Evolutionary conservation across 176 grass and related monocot species (phyloP).

Genomic region (Microstegium vimineum): DNA sequence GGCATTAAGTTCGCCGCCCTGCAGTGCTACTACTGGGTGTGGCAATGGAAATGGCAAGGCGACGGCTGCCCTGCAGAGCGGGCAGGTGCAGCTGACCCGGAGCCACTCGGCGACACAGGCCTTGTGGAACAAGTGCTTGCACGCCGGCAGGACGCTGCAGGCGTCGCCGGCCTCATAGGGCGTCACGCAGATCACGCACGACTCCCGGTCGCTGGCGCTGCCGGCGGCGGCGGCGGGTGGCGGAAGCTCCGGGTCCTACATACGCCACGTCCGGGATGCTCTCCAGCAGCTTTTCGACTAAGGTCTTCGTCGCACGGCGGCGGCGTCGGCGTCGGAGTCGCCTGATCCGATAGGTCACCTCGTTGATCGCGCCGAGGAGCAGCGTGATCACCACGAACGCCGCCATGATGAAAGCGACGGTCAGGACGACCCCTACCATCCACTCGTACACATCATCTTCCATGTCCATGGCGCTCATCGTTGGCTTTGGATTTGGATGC

Average conservation of each 20-base stretch:
- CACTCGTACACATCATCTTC: background rate
- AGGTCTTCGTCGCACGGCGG: too few relatives aligned
- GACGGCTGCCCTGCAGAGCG: constrained; percentile 6
- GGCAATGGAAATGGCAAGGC: too few relatives aligned
- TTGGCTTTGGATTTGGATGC: too few relatives aligned
- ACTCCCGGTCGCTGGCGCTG: background rate
- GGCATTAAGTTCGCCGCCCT: too few relatives aligned
- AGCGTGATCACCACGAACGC: background rate
- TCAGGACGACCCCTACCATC: background rate
- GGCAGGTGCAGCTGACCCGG: background rate
- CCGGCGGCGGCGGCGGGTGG: background rate
- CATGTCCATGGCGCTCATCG: background rate
- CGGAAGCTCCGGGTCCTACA: too few relatives aligned
- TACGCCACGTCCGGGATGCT: constrained; percentile 18
- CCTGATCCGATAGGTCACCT: background rate
- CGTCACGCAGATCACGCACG: background rate
- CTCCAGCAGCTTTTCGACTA: constrained; percentile 14
- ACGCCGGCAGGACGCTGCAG: constrained; percentile 8
- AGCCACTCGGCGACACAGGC: constrained; percentile 17
- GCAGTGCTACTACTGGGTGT: too few relatives aligned
- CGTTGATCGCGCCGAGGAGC: background rate
- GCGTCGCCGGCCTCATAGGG: constrained; percentile 12
- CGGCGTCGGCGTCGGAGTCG: too few relatives aligned
- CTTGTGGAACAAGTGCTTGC: constrained; percentile 24
- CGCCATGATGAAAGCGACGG: background rate